These are phyloP conservation scores for Scutellaria baicalensis DNA, from an alignment of 257 asterid genomes.

Conservation along the genomic window DNA sequence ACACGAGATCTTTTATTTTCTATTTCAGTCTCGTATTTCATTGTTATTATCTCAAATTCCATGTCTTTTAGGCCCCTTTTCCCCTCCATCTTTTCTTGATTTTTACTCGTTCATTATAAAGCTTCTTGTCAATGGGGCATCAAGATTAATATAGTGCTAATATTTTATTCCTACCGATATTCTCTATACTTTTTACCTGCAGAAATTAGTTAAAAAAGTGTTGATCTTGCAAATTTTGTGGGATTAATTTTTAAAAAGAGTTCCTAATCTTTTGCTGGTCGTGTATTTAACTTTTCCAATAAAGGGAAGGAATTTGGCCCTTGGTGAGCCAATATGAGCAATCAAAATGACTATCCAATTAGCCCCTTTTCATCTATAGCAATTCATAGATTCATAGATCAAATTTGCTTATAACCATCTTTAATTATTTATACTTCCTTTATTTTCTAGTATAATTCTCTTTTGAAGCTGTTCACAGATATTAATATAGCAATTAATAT, in stretches of 20 bases:
- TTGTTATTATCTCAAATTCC: not conserved
- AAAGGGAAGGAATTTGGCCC: constrained; percentile 3
- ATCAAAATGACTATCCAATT: constrained; percentile 7
- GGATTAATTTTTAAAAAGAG: not conserved
- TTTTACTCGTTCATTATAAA: not conserved
- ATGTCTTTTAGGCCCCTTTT: not conserved
- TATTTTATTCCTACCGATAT: not conserved
- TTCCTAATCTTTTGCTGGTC: not conserved
- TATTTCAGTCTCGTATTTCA: too few relatives aligned
- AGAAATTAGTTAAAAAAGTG: not conserved
- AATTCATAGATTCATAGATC: not conserved
- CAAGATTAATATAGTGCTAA: not conserved
- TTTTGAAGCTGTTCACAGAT: too few relatives aligned
- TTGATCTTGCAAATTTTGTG: not conserved
- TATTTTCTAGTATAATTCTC: too few relatives aligned
- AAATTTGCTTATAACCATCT: too few relatives aligned
- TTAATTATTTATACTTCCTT: too few relatives aligned
- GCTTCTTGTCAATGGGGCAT: not conserved
- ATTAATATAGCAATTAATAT: too few relatives aligned
- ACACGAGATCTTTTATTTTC: too few relatives aligned
- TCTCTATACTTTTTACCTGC: not conserved
- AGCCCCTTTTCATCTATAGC: not conserved
- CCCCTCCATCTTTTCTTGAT: not conserved
- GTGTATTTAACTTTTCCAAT: not conserved
- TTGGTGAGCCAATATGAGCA: not conserved